Conservation (phyloP, 257 asterid species). For the Solanum corneliomulleri region DNA sequence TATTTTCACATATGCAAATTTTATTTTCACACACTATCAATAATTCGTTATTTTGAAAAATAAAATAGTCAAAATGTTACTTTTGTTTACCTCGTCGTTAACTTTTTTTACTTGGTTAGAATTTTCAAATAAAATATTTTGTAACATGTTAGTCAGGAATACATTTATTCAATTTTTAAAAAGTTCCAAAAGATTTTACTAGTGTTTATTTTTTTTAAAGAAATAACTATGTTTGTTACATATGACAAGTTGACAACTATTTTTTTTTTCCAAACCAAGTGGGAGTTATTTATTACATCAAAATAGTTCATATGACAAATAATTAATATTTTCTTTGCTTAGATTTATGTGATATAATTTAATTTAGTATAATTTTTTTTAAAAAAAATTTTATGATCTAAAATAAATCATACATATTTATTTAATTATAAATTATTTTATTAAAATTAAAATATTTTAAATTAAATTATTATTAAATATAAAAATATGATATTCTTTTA, state of each 20-base stretch:
- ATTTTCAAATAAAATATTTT: not conserved
- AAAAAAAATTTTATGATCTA: too few species aligned
- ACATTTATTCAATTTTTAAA: not conserved
- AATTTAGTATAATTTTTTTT: too few species aligned
- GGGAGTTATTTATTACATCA: not conserved
- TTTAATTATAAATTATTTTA: too few species aligned
- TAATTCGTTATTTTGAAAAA: not conserved
- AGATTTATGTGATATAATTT: not conserved
- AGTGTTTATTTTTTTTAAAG: not conserved
- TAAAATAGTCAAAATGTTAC: not conserved
- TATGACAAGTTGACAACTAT: not conserved
- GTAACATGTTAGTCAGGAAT: not conserved
- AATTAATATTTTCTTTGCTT: not conserved
- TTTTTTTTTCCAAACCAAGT: too few species aligned
- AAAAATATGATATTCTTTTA: too few species aligned
- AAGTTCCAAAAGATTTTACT: not conserved
- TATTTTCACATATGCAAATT: not conserved
- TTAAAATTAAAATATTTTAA: too few species aligned
- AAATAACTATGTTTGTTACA: not conserved
- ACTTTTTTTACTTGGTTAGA: not conserved
- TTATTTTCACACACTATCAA: not conserved
- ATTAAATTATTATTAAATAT: too few species aligned
- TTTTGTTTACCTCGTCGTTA: not conserved
- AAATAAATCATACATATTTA: too few species aligned
- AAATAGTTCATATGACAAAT: too few species aligned